phyloP scores from a whole-genome alignment of 2,329 filamentous ascomycete genomes.

The Penicillium fuscoglaucum region DNA sequence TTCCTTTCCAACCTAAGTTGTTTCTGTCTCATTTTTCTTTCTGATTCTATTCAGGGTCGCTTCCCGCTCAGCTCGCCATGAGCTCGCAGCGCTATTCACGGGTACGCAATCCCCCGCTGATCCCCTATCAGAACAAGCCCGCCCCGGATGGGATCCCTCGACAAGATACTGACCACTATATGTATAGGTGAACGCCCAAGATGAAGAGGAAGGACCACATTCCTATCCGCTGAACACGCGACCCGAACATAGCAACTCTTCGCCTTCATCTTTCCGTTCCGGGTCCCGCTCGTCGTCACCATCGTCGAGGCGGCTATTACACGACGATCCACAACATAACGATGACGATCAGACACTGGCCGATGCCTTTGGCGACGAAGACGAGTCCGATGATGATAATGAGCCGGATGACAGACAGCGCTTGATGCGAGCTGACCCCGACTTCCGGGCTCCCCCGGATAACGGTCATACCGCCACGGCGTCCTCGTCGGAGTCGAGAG shows the following conservation, averaged over 20 bases:
- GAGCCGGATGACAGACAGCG: slow-evolving; percentile 81
- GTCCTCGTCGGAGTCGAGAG: slow-evolving; percentile 30
- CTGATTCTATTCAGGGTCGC: slow-evolving; percentile 19
- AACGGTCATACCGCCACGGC: slow-evolving; percentile 24
- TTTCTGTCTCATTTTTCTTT: slow-evolving; percentile 19
- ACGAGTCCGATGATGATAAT: slow-evolving; percentile 67
- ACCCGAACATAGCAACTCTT: slow-evolving; percentile 39
- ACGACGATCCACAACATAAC: slow-evolving; percentile 52
- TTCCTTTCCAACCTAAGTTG: slow-evolving; percentile 13
- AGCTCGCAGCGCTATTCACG: slow-evolving; percentile 52
- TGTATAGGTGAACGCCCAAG: slow-evolving; percentile 45
- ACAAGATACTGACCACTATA: slow-evolving; percentile 13
- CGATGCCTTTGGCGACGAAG: slow-evolving; percentile 86
- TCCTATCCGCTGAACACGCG: slow-evolving; percentile 35
- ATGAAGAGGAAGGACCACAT: slow-evolving; percentile 42
- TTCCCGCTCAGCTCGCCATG: slow-evolving; percentile 46
- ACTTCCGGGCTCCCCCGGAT: slow-evolving; percentile 32
- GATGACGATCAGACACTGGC: slow-evolving; percentile 78
- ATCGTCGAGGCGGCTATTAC: slow-evolving; percentile 53
- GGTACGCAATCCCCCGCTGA: slow-evolving; percentile 38
- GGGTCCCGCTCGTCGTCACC: slow-evolving; percentile 77
- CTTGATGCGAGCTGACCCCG: slow-evolving; percentile 69
- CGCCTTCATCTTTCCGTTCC: slow-evolving; percentile 80
- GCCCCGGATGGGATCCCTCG: slow-evolving; percentile 15
- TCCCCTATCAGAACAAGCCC: slow-evolving; percentile 15